Base-by-base conservation (phyloP, 371 early-diverging fungal genomes). In the Mucor racemosus region DNA sequence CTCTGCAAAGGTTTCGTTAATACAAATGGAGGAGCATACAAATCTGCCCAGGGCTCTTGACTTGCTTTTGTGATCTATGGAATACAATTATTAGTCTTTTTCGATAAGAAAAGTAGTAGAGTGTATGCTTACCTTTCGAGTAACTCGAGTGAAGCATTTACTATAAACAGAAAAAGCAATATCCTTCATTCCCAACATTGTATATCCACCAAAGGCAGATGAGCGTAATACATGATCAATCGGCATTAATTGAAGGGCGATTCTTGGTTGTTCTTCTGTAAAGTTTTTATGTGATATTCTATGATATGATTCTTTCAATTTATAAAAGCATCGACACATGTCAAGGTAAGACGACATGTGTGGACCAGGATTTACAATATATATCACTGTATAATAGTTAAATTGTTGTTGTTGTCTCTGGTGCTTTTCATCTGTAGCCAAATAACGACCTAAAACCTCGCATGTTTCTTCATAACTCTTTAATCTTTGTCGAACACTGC, bases 131-230 rank as follows among this genome's bases (percentile, higher is more conserved):
- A 65, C 64, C 14, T 75, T 66, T 34, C 74, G 55, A 48, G 72
- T 74, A 15, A 80, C 63, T 15, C 75, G 55, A 39, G 71, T 55
- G 53, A 65, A 67, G 63, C 81, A 83, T 64, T 76, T 79, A 7
- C 72, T 67, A 56, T 84, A 85, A 9, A 85, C 82, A 4, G 82
- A 73, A 42, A 85, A 85, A 11, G 85, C 84, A 66, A 85, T 74
- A 3, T 85, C 82, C 55, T 76, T 73, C 13, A 83, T 66, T 11
- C 85, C 82, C 46, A 76, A 72, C 19, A 75, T 72, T 19, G 67
- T 67, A 19, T 75, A 77, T 3, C 82, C 84, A 21, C 84, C 79
- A 64, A 80, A 80, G 0, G 76, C 74, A 34, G 77, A 69, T 2
- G 78, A 69, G 36, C 77, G 68, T 19, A 87, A 36, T 7, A 86